Conservation (phyloP, 75 land plant genomes). For the Pinus albicaulis region DNA sequence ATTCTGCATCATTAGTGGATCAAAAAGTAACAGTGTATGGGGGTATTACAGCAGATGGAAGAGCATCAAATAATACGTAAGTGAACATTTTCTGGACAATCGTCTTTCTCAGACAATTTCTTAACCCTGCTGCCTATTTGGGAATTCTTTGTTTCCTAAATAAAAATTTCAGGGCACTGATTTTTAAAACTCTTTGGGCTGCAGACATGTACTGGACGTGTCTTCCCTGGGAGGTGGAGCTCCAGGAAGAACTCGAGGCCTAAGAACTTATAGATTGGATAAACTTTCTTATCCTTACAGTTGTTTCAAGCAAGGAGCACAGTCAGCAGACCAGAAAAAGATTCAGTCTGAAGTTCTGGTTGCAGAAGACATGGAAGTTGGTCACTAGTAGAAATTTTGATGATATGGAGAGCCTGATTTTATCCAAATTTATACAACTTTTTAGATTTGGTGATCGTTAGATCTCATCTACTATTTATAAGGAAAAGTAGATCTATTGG, state of each 20-base stretch:
- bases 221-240: slow-evolving; percentile 69
- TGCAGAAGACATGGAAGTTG: not conserved
- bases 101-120: no score
- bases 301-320: slow-evolving; percentile 10
- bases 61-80: slow-evolving; percentile 35
- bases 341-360: slow-evolving; percentile 1
- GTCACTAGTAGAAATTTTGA: not conserved
- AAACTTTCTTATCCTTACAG: slow-evolving; percentile 14
- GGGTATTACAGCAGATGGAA: slow-evolving; percentile 13
- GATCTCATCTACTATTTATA: not conserved
- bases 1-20: slow-evolving; percentile 17
- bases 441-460: no score
- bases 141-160: not conserved
- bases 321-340: not conserved
- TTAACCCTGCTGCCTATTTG: not conserved
- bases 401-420: not conserved
- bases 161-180: not conserved
- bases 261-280: slow-evolving; percentile 7
- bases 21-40: slow-evolving; percentile 31
- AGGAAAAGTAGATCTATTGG: not conserved
- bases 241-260: slow-evolving; percentile 70
- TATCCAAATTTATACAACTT: not conserved
- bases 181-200: not conserved
- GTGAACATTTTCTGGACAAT: slow-evolving; percentile 1
- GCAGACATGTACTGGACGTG: slow-evolving; percentile 52